Evolutionary conservation across 371 early-diverging fungal species (phyloP), one percentile per base, ranked within the genome.

Genomic region (Parasitella parasitica): DNA sequence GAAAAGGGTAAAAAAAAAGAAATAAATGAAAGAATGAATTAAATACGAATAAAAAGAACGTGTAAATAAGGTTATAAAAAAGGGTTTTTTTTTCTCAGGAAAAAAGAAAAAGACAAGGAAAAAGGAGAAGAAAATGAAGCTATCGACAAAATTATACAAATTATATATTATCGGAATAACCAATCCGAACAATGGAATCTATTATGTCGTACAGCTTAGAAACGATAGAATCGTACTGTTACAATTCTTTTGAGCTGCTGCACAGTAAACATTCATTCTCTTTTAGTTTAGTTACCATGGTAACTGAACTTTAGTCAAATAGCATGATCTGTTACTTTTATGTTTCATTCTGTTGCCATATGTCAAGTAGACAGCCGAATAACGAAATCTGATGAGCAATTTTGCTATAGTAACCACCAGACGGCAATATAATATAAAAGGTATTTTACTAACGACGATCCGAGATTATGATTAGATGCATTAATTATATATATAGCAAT

Each of bases 121-220:
- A 36, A 54, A 28, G 20, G 26, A 15, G 22, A 55, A 48, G 38
- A 59, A 28, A 49, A 46, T 12, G 5, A 28, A 57, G 26, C 20
- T 52, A 41, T 60, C 20, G n/a, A 54, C 36, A 26, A 54, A 38
- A 54, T 12, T 22, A 37, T 38, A 24, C 15, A n/a, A 22, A 41
- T 56, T 22, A 15, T 57, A 22, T 34, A 50, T 26, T 32, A 56
- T 63, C 63, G 63, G 59, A 57, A 65, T 63, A 53, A 52, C 52
- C 64, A 64, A 64, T 64, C 64, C 64, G 64, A 59, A 64, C 43
- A 64, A 59, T 61, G 36, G 54, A 61, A 54, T 49, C 39, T 41
- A 41, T 34, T 27, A 52, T 41, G 64, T 63, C 20, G 50, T 54
- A 67, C 57, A 58, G 51, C 20, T 20, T 41, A 50, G 51, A 57